Evolutionary conservation across 2,329 filamentous ascomycete species (phyloP), one percentile per base, ranked within the genome.

Genomic region (Pezicula carpinea): DNA sequence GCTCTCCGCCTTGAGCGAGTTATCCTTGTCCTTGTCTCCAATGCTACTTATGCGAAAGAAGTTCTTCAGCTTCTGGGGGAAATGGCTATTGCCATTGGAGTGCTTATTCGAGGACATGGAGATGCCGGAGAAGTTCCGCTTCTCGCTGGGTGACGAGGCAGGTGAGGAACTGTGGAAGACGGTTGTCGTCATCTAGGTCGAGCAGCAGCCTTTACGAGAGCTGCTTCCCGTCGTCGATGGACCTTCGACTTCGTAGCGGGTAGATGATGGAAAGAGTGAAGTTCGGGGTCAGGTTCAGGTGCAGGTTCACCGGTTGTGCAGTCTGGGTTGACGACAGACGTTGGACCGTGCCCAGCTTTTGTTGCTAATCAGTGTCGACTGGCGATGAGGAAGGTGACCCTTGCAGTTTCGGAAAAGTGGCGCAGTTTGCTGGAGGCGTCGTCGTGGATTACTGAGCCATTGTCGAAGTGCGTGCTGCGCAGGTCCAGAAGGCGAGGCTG

Each of bases 31-130:
- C 54, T 63, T 64, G 51, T 45, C 69, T 39, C 65, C 65, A 47
- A 67, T 65, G 59, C 68, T 76, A 64, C 77, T 85, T 65, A 85
- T 84, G 59, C 81, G 80, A 68, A 86, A 86, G 72, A 86, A 85
- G 66, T 80, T 85, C 71, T 81, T 83, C 58, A 86, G 66, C 62
- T 81, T 82, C 65, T 84, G 80, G 55, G 80, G 82, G 62, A 85
- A 82, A 63, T 82, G 81, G 66, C 69, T 71, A 58, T 73, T 71
- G 55, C 72, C 69, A 65, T 71, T 71, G 60, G 72, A 60, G 57
- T 67, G 71, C 67, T 82, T 82, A 61, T 72, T 69, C 53, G 74
- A 69, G 44, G 63, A 56, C 61, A 64, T 63, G 11, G 60, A 59
- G 50, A 56, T 46, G 34, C 57, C 55, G 10, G 61, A 58, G 55